Percentiles rank a stretch among this genome's conserved stretches.
phyloP scores from a whole-genome alignment of 495 filamentous ascomycete species.

The Penicillium pancosmium region DNA sequence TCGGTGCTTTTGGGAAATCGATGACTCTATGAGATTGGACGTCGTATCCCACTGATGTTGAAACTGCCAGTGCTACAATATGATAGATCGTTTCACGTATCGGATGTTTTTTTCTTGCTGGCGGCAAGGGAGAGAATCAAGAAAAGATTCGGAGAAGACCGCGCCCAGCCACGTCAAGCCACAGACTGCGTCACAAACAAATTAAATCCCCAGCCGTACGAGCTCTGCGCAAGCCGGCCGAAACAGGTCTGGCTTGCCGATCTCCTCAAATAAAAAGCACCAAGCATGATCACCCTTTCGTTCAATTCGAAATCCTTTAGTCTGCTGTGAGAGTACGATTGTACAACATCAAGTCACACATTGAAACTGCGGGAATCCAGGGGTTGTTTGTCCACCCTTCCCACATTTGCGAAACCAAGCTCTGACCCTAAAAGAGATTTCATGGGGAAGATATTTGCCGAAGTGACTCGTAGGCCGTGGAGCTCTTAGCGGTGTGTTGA shows the following conservation, averaged over 20 bases:
- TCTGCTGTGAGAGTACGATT: background rate
- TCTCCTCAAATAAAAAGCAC: background rate
- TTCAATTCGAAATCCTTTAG: background rate
- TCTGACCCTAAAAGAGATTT: background rate
- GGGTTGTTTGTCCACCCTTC: conserved; percentile 2
- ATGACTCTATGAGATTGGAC: conserved; percentile 22
- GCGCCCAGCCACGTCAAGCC: conserved; percentile 12
- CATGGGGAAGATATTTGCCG: conserved; percentile 1
- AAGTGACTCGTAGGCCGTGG: background rate
- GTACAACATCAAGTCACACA: background rate
- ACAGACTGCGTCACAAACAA: conserved; percentile 6
- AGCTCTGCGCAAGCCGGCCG: background rate
- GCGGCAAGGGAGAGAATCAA: background rate
- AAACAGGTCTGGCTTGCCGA: background rate
- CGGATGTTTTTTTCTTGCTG: background rate
- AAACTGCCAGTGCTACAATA: background rate
- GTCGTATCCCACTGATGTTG: background rate
- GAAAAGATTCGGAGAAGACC: conserved; percentile 15
- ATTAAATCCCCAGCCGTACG: background rate
- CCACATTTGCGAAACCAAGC: background rate
- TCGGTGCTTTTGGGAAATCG: conserved; percentile 9
- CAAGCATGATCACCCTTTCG: conserved; percentile 9
- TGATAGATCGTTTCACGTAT: background rate
- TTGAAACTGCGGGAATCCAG: conserved; percentile 14
- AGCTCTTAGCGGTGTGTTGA: background rate